phyloP scores from a whole-genome alignment of 306 rosid species.

The Quercus ilex region DNA sequence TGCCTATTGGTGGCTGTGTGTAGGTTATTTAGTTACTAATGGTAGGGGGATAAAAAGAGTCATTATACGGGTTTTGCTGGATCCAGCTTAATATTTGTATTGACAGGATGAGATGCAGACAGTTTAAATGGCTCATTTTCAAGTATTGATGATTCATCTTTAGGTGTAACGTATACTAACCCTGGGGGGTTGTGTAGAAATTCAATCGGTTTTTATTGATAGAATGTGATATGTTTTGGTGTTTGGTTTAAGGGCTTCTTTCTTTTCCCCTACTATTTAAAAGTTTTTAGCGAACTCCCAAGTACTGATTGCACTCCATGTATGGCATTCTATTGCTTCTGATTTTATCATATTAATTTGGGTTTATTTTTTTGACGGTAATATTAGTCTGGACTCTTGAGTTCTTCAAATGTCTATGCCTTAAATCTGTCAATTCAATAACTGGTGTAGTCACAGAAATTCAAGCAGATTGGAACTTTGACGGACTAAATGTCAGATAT shows the following conservation, averaged over 20 bases:
- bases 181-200: slow-evolving; percentile 75
- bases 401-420: too few species aligned
- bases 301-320: slow-evolving; percentile 1
- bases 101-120: slow-evolving; percentile 28
- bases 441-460: too few species aligned
- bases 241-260: slow-evolving; percentile 30
- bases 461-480: too few species aligned
- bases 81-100: slow-evolving; percentile 39
- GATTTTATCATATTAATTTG: neutral
- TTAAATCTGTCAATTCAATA: too few species aligned
- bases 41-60: slow-evolving; percentile 44
- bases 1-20: slow-evolving; percentile 54
- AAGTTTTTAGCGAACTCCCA: slow-evolving; percentile 23
- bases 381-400: too few species aligned
- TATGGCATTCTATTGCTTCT: slow-evolving; percentile 1
- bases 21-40: slow-evolving; percentile 81
- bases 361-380: too few species aligned
- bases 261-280: neutral
- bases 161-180: slow-evolving; percentile 63
- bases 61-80: slow-evolving; percentile 45
- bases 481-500: too few species aligned
- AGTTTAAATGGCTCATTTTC: slow-evolving; percentile 43
- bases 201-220: slow-evolving; percentile 26
- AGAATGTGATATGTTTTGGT: slow-evolving; percentile 21
- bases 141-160: slow-evolving; percentile 43